A percentile compares a stretch with the other conserved stretches of the same genome.
Evolutionary conservation across 495 filamentous ascomycete species (phyloP).

Genomic region (Neurospora sp.): DNA sequence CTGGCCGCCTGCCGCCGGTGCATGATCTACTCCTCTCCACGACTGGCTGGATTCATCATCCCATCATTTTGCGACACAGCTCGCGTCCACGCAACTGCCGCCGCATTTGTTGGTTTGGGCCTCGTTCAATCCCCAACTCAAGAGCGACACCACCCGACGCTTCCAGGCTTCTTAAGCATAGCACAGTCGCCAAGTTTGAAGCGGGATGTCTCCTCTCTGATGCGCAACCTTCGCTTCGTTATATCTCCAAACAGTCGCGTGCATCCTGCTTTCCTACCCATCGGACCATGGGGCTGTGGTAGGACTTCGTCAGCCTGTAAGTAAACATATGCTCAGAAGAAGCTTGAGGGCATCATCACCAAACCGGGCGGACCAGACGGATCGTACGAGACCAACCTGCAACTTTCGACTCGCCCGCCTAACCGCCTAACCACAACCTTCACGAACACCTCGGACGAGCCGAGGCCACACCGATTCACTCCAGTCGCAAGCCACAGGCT

Average conservation of each 20-base stretch:
- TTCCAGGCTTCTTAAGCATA: background rate
- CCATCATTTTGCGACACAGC: background rate
- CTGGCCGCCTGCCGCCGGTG: background rate
- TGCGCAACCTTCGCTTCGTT: background rate
- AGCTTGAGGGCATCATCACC: background rate
- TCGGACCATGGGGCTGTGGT: background rate
- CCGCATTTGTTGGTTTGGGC: background rate
- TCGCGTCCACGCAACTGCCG: background rate
- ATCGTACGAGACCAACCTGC: background rate
- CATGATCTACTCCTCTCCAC: background rate
- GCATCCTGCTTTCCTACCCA: background rate
- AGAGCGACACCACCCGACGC: background rate
- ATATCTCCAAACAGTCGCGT: background rate
- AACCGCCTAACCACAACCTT: background rate
- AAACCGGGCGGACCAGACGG: background rate
- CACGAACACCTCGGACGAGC: background rate
- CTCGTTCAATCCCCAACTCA: background rate
- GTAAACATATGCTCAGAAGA: background rate
- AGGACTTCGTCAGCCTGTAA: background rate
- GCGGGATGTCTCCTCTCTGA: background rate
- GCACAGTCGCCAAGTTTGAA: background rate
- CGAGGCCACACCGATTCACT: background rate
- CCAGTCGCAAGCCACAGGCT: background rate
- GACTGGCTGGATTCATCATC: background rate
- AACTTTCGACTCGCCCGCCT: background rate